phyloP scores from a whole-genome alignment of 2,329 filamentous ascomycete species.

The Pseudogymnoascus sp. region DNA sequence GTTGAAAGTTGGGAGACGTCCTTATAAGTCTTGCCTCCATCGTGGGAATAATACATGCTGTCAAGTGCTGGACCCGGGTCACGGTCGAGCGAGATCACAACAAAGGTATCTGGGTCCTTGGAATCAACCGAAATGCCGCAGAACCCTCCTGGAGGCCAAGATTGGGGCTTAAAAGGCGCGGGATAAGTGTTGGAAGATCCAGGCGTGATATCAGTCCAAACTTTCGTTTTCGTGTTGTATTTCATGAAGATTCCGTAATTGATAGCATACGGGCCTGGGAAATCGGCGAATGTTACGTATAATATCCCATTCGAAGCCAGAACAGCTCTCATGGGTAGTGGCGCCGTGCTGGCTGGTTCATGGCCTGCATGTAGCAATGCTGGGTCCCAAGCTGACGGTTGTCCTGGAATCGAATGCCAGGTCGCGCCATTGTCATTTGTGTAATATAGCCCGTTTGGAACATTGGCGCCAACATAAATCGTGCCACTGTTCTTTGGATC shows the following conservation, averaged over 20 bases:
- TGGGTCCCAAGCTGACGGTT: constrained; percentile 11
- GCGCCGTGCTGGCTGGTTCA: constrained; percentile 12
- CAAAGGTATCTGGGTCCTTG: constrained; percentile 15
- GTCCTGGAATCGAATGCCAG: constrained; percentile 13
- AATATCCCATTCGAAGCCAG: neutral
- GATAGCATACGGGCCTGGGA: neutral
- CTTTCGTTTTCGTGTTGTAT: neutral
- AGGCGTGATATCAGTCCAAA: constrained; percentile 2
- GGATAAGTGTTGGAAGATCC: constrained; percentile 12
- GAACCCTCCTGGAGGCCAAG: constrained; percentile 15
- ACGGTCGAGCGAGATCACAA: constrained; percentile 15
- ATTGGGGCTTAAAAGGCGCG: constrained; percentile 13
- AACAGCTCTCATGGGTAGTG: constrained; percentile 13
- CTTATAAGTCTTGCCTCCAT: constrained; percentile 14
- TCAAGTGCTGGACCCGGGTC: constrained; percentile 16
- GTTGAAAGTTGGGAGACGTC: constrained; percentile 15
- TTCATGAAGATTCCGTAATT: constrained; percentile 1
- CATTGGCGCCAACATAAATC: constrained; percentile 15
- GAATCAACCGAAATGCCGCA: constrained; percentile 13
- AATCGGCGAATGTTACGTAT: neutral
- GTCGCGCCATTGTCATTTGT: constrained; percentile 12
- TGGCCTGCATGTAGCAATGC: constrained; percentile 10
- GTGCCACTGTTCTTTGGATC: constrained; percentile 14
- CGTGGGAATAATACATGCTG: constrained; percentile 15
- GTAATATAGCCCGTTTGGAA: constrained; percentile 13